Evolutionary conservation across 129 eudicot genomes (phyloP).

Genomic region (Helianthus tuberosus): DNA sequence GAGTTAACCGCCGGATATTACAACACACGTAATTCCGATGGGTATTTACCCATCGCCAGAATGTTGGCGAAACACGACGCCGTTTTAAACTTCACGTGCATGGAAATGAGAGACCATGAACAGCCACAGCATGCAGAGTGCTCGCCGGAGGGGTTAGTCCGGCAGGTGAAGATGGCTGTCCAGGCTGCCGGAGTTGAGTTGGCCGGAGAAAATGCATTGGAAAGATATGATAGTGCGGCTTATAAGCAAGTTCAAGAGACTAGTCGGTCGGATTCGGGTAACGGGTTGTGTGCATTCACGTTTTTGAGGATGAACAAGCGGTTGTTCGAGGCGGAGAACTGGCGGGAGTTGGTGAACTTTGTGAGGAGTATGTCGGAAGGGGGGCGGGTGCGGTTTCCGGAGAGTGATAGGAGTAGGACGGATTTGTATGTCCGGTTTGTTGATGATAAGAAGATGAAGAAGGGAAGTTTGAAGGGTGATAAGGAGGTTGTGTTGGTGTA

Average conservation of each 20-base stretch:
- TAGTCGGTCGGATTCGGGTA: conserved; percentile 74
- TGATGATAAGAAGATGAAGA: conserved; percentile 26
- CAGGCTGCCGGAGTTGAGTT: conserved; percentile 57
- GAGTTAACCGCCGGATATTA: conserved; percentile 95
- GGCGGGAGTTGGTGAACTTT: conserved; percentile 81
- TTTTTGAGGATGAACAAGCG: conserved; percentile 75
- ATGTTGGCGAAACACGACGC: conserved; percentile 75
- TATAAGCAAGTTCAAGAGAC: conserved; percentile 60
- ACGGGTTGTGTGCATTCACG: conserved; percentile 78
- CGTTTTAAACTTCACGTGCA: conserved; percentile 86
- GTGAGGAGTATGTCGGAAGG: conserved; percentile 86
- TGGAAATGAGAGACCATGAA: conserved; percentile 94
- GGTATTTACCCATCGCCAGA: conserved; percentile 73
- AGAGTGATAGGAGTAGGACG: conserved; percentile 54
- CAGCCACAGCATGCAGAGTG: conserved; percentile 77
- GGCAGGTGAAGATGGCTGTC: conserved; percentile 79
- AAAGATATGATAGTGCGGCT: conserved; percentile 77
- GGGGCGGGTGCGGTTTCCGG: conserved; percentile 55
- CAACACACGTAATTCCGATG: conserved; percentile 67
- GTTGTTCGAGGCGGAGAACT: conserved; percentile 80
- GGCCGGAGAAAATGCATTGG: conserved; percentile 95
- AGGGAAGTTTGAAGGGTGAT: conserved; percentile 33
- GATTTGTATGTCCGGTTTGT: conserved; percentile 82
- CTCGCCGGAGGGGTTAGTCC: conserved; percentile 85
- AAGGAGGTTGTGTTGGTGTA: conserved; percentile 60